Base-by-base conservation (phyloP, 169 alveolate genomes). In the Plasmodium ovale region DNA sequence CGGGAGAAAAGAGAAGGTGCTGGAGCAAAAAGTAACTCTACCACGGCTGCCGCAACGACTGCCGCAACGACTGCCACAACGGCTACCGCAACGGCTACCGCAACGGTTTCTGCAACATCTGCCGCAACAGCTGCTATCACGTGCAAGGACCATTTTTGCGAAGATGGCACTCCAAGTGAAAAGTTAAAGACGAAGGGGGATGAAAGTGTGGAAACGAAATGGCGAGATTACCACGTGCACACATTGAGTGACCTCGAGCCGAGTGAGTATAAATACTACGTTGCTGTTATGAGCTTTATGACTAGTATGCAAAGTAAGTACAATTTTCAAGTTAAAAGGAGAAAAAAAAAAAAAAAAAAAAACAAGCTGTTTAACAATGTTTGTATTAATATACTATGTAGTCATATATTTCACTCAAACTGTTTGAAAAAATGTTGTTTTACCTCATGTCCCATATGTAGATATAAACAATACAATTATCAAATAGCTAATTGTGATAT, bases 391-490 rank as follows among this genome's bases (percentile, higher is more conserved):
- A 74, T 74, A 5, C 37, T 74, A 27, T 74, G 88, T 37, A 54
- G 72, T 44, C 88, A 74, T 53, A 74, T 74, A 74, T 74, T 74
- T 65, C 88, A 74, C 60, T 74, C 88, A 0, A 74, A 51, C 27
- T 74, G 88, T 74, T 65, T 74, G 33, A 74, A 74, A 47, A 74
- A 60, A 44, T 74, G 88, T 39, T 74, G 88, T 33, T 74, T 74
- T 23, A 74, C 88, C 0, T 74, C 88, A 16, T 74, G 88, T 25
- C 88, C 88, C 5, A 74, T 74, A 29, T 74, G 88, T 19, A 29
- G 88, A 53, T 74, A 74, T 74, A 74, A 74, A 35, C 88, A 74
- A 65, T 74, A 74, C 35, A 74, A 74, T 60, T 74, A 74, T 74
- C 64, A 74, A 67, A 60, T 74, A 74, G 88, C 88, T 23, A 74